Percentiles rank a stretch among this genome's conserved stretches.
Conservation (phyloP, 495 filamentous ascomycete genomes). For the Bathelium albidoporum region DNA sequence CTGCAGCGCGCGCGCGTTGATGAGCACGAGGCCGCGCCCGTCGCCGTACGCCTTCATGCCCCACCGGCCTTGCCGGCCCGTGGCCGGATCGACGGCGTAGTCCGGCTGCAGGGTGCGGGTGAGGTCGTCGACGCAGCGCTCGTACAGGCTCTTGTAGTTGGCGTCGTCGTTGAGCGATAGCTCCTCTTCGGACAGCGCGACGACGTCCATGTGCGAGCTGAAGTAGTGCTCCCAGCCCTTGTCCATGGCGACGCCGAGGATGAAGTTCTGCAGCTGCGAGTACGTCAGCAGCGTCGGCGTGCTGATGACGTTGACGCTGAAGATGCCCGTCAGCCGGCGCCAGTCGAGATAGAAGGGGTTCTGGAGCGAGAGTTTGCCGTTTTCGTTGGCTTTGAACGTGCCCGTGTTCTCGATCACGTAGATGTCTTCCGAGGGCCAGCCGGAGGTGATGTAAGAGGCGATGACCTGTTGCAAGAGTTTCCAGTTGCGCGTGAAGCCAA, state of each 20-base stretch:
- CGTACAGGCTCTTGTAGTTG: constrained; percentile 44
- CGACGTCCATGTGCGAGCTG: constrained; percentile 51
- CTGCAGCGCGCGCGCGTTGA: constrained; percentile 43
- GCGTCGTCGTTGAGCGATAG: constrained; percentile 24
- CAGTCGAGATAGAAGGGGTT: constrained; percentile 57
- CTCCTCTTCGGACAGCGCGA: constrained; percentile 44
- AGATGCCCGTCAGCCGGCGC: constrained; percentile 34
- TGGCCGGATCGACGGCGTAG: constrained; percentile 12
- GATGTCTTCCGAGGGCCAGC: constrained; percentile 52
- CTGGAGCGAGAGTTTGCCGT: constrained; percentile 42
- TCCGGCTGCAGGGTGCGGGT: constrained; percentile 19
- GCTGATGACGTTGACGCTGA: constrained; percentile 47
- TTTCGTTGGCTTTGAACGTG: constrained; percentile 44
- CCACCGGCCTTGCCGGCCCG: constrained; percentile 11
- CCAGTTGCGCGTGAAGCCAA: constrained; percentile 12
- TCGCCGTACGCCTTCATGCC: constrained; percentile 47
- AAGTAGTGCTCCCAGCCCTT: constrained; percentile 45
- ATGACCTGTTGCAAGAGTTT: constrained; percentile 7
- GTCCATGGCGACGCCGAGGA: constrained; percentile 37
- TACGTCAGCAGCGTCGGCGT: constrained; percentile 52
- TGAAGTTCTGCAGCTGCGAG: constrained; percentile 56
- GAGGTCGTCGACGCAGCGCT: constrained; percentile 37
- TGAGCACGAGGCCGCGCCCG: constrained; percentile 44
- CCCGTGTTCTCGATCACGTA: constrained; percentile 57
- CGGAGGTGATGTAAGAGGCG: constrained; percentile 31